These are phyloP conservation scores for Fraxinus albicans DNA, from an alignment of 305 asterid genomes.

Conservation along the genomic window DNA sequence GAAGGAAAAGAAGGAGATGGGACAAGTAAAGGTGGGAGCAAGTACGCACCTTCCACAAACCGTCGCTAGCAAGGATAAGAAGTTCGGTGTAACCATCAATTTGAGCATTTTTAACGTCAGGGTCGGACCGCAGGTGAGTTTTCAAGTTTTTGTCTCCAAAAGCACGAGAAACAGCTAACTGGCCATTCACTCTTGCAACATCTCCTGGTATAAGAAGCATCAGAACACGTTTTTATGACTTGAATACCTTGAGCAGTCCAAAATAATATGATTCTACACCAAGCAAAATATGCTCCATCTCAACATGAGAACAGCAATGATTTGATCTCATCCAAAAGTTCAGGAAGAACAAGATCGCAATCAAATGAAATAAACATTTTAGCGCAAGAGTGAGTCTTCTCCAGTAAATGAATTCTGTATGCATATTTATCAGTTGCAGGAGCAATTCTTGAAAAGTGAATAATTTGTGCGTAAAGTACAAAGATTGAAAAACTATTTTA, in stretches of 20 bases:
- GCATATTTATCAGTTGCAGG: not conserved
- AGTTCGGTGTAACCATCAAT: conserved; percentile 63
- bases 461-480: not conserved
- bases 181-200: conserved; percentile 92
- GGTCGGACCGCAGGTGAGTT: conserved; percentile 81
- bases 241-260: not conserved
- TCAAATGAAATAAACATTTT: not conserved
- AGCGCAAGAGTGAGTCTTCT: not conserved
- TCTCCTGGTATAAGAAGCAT: conserved; percentile 60
- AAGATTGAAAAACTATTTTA: not conserved
- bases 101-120: conserved; percentile 59
- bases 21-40: not conserved
- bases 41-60: conserved; percentile 85
- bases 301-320: not conserved
- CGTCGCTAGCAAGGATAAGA: conserved; percentile 95
- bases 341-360: not conserved
- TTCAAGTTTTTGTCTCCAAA: conserved; percentile 94
- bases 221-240: not conserved
- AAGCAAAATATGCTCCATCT: not conserved
- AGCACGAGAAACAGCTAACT: conserved; percentile 95
- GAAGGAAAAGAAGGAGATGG: not conserved
- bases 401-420: not conserved
- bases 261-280: not conserved
- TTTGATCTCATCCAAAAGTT: not conserved
- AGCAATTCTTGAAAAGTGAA: not conserved